A percentile compares a stretch with the other conserved stretches of the same genome.
phyloP scores from a whole-genome alignment of 306 rosid species.

The Vicia sativa region DNA sequence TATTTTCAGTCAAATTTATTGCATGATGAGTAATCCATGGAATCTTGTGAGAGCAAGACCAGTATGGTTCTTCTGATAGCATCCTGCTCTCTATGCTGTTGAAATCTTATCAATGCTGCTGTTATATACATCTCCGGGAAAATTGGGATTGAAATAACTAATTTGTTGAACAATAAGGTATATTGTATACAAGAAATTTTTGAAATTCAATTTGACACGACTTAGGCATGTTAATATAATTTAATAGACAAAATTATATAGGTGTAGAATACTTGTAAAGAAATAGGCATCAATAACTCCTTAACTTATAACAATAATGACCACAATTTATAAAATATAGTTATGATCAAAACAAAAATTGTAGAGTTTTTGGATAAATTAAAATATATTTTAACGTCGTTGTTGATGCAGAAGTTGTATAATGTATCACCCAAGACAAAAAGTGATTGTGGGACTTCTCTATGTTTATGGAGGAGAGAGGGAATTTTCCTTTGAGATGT shows the following conservation, averaged over 20 bases:
- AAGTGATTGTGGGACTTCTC: no score
- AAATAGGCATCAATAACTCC: background rate
- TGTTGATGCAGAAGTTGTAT: no score
- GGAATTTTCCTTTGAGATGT: no score
- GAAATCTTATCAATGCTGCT: conserved; percentile 28
- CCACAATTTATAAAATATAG: background rate
- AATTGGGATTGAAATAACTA: background rate
- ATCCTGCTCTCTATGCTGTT: conserved; percentile 19
- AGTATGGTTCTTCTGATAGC: conserved; percentile 30
- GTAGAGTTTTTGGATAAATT: background rate
- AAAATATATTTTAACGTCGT: no score
- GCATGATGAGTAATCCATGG: conserved; percentile 23
- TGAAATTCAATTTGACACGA: background rate
- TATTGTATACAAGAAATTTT: background rate
- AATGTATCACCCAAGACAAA: no score
- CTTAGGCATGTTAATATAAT: background rate
- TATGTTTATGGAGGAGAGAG: no score
- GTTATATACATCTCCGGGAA: background rate
- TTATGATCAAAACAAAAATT: background rate
- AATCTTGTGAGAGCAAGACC: conserved; percentile 30
- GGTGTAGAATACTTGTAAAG: background rate
- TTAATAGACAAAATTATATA: no score
- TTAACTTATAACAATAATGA: background rate
- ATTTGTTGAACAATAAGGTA: background rate
- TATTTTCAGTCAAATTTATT: conserved; percentile 23